Conservation (phyloP, 495 filamentous ascomycete genomes). For the Annulohypoxylon nitens region DNA sequence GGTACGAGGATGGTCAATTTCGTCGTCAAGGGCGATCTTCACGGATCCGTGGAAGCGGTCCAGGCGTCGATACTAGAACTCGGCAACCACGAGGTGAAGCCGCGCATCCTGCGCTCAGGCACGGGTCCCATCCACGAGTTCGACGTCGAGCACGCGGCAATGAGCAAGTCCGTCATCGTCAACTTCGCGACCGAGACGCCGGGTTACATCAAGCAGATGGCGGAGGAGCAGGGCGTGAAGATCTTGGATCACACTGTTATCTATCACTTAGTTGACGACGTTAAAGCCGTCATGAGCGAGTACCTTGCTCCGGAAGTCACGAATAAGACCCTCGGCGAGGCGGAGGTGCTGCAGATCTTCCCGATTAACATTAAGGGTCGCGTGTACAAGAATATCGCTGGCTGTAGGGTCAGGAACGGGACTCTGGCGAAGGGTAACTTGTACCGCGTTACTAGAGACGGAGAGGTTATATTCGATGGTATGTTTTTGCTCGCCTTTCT, state of each 20-base stretch:
- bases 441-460: constrained; percentile 77
- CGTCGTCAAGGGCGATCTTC: constrained; percentile 92
- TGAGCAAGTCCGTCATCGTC: constrained; percentile 77
- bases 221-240: constrained; percentile 74
- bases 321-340: constrained; percentile 83
- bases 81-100: constrained; percentile 84
- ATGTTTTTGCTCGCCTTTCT: constrained; percentile 52
- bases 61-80: constrained; percentile 76
- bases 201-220: constrained; percentile 74
- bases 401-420: constrained; percentile 89
- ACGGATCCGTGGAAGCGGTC: constrained; percentile 92
- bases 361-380: constrained; percentile 82
- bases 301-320: constrained; percentile 74
- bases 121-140: constrained; percentile 86
- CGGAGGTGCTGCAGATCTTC: constrained; percentile 86
- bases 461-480: constrained; percentile 83
- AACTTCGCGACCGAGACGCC: constrained; percentile 87
- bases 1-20: constrained; percentile 79
- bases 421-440: constrained; percentile 69
- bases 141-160: constrained; percentile 88
- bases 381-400: constrained; percentile 79
- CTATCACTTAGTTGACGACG: constrained; percentile 88
- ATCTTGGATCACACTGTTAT: constrained; percentile 93
- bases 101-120: constrained; percentile 79
- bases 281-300: constrained; percentile 75